A percentile compares a stretch with the other conserved stretches of the same genome.
Conservation (phyloP, 331 rosid genomes). For the Prunus yedoensis region DNA sequence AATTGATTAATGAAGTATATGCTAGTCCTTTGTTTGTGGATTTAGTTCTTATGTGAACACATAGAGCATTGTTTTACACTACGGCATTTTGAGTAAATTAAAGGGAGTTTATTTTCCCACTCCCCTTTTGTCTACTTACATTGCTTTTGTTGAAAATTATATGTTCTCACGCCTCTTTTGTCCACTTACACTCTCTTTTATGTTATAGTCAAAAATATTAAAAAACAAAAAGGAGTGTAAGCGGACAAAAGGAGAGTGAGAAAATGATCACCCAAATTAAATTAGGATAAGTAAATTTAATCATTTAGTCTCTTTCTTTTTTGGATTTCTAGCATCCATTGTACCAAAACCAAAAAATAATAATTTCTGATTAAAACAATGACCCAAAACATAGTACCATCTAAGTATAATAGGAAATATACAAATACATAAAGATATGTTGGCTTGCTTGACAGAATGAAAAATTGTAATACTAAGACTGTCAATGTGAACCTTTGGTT, state of each 20-base stretch:
- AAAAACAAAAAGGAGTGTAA: too few species aligned
- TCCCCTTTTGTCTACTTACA: too few species aligned
- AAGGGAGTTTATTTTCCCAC: too few species aligned
- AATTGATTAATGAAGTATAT: not conserved
- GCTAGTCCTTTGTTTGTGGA: too few species aligned
- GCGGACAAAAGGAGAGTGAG: too few species aligned
- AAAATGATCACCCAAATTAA: too few species aligned
- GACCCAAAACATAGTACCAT: not conserved
- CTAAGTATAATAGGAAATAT: not conserved
- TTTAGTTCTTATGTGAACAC: too few species aligned
- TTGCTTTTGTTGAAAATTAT: fast-evolving
- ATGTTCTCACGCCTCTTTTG: too few species aligned
- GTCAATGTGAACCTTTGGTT: not conserved
- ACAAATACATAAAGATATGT: not conserved
- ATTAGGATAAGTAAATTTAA: not conserved
- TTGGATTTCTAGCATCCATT: not conserved
- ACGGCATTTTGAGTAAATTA: too few species aligned
- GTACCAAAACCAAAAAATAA: not conserved
- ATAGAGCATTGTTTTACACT: too few species aligned
- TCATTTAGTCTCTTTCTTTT: not conserved
- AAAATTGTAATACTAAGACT: not conserved
- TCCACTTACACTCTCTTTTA: too few species aligned
- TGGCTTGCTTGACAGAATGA: not conserved
- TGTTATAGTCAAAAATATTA: too few species aligned
- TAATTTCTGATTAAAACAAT: not conserved